Conservation (phyloP, 2,329 filamentous ascomycete genomes). For the Lecanosticta acicola region DNA sequence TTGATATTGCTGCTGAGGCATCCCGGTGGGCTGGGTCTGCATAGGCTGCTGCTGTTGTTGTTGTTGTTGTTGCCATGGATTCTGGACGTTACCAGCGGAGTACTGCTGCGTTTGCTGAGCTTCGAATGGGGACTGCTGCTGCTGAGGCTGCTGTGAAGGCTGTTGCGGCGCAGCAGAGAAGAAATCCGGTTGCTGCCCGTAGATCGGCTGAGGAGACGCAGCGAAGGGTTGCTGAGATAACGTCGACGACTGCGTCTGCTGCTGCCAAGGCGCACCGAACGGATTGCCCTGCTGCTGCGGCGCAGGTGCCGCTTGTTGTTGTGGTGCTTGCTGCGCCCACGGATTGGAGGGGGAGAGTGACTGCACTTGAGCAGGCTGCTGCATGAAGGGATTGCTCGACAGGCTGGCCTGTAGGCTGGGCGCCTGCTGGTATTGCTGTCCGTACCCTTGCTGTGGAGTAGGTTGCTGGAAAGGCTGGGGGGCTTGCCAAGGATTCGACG, state of each 20-base stretch:
- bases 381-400: constrained; percentile 40
- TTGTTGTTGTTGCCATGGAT: constrained; percentile 15
- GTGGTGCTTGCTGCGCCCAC: constrained; percentile 31
- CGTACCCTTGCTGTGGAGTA: constrained; percentile 15
- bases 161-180: constrained; percentile 25
- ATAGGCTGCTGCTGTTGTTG: constrained; percentile 12
- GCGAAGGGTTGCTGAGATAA: constrained; percentile 10
- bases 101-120: constrained; percentile 5
- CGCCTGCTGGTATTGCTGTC: constrained; percentile 23
- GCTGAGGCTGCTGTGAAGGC: constrained; percentile 23
- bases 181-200: constrained; percentile 27
- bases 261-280: constrained; percentile 23
- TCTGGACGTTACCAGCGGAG: constrained; percentile 1
- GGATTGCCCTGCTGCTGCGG: constrained; percentile 14
- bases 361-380: constrained; percentile 33
- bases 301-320: constrained; percentile 11
- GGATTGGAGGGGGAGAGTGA: constrained; percentile 39
- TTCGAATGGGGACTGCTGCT: constrained; percentile 26
- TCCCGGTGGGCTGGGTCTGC: constrained; percentile 27
- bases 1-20: constrained; percentile 31
- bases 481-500: constrained; percentile 28
- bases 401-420: constrained; percentile 47
- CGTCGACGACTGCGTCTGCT: constrained; percentile 12
- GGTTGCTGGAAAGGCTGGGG: constrained; percentile 24
- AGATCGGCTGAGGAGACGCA: constrained; percentile 24